Base-by-base conservation (phyloP, 2,329 filamentous ascomycete species). In the Triangularia setosa region DNA sequence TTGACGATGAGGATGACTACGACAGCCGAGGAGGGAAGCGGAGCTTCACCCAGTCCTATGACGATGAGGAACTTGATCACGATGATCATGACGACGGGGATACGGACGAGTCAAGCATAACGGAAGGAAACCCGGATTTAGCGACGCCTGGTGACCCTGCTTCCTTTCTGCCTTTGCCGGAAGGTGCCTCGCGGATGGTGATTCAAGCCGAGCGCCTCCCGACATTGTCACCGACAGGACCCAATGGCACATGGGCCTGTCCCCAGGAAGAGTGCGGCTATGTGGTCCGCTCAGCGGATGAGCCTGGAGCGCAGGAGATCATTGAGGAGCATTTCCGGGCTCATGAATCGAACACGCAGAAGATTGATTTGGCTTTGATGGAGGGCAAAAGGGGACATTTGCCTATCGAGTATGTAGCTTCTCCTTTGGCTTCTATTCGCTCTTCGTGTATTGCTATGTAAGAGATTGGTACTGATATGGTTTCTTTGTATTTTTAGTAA, bases 191-290 rank as follows among this genome's bases (percentile, higher is more conserved):
- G 57, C 78, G 75, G 56, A 72, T 86, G 16, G 77, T 83, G 12
- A 76, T 85, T 9, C 78, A 79, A 25, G 78, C 82, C 4, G 82
- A 86, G 62, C 79, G 75, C 57, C 69, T 85, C 11, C 84, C 83
- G 0, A 80, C 81, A 3, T 76, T 78, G 7, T 75, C 73, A 2
- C 80, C 85, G 0, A 78, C 80, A 33, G 87, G 85, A 0, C 84
- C 86, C 0, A 81, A 86, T 64, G 84, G 88, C 61, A 86, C 86
- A 0, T 92, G 89, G 89, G 79, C 78, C 1, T 92, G 90, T 70
- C 82, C 83, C 4, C 81, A 89, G 66, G 84, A 86, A 11, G 87
- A 83, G 24, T 92, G 90, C 71, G 77, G 77, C 40, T 87, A 87
- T 69, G 80, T 87, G 48, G 85, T 91, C 11, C 87, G 87, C 66